Evolutionary conservation across 495 filamentous ascomycete species (phyloP).

Genomic region (Aspergillus bertholletiae): DNA sequence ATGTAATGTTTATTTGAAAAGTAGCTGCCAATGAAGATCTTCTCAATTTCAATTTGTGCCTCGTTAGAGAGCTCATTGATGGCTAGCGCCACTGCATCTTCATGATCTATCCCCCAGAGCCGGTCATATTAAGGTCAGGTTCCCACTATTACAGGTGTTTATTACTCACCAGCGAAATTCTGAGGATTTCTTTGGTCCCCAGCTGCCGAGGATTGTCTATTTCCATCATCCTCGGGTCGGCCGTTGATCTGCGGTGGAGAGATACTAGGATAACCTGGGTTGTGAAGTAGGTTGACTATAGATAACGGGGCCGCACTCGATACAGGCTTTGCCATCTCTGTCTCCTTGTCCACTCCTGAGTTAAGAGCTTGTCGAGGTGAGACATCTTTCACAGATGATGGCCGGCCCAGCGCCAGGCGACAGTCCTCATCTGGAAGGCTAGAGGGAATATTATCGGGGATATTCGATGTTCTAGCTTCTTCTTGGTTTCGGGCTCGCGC

Average conservation of each 20-base stretch:
- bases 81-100: neutral
- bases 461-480: constrained; percentile 3
- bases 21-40: constrained; percentile 26
- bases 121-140: neutral
- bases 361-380: neutral
- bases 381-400: neutral
- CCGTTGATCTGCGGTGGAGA: constrained; percentile 6
- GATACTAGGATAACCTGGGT: constrained; percentile 17
- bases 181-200: neutral
- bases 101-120: neutral
- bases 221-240: neutral
- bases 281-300: constrained; percentile 25
- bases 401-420: neutral
- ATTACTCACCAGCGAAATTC: constrained; percentile 1
- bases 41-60: constrained; percentile 22
- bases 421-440: neutral
- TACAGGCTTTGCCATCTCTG: neutral
- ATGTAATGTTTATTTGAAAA: constrained; percentile 27
- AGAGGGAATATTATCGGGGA: neutral
- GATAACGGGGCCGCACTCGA: constrained; percentile 18
- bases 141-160: neutral
- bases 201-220: neutral
- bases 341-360: constrained; percentile 2
- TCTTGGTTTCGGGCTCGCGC: constrained; percentile 19
- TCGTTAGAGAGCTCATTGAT: constrained; percentile 11